Evolutionary conservation across 2,329 filamentous ascomycete species (phyloP).

Genomic region (Cordyceps militaris): DNA sequence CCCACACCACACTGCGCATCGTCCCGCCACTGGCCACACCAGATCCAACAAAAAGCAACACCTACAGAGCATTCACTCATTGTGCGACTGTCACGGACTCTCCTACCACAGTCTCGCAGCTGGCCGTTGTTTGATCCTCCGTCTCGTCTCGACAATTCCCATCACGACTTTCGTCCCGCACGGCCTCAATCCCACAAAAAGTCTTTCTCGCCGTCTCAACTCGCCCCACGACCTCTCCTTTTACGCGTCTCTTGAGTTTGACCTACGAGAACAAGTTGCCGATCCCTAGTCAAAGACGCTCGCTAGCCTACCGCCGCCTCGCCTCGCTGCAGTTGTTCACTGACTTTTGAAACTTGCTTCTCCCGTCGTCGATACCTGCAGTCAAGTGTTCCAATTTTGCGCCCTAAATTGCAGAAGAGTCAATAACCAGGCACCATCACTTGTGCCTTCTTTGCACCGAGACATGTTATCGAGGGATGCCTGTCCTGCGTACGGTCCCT

Average conservation of each 20-base stretch:
- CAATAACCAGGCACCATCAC: no score
- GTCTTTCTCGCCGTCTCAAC: background rate
- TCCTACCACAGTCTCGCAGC: background rate
- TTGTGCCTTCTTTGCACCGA: background rate
- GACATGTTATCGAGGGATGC: background rate
- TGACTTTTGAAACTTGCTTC: no score
- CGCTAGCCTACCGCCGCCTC: background rate
- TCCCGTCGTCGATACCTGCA: no score
- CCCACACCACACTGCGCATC: background rate
- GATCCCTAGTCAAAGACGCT: conserved; percentile 2
- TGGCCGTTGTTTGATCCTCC: background rate
- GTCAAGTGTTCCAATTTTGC: no score
- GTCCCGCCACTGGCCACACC: background rate
- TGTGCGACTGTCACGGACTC: background rate
- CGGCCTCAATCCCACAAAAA: background rate
- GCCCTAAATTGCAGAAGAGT: no score
- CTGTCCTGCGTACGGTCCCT: background rate
- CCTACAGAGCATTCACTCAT: background rate
- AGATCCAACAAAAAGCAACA: background rate
- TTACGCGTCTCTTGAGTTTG: background rate
- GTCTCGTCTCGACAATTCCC: background rate
- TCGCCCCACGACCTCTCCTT: background rate
- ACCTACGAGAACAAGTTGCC: background rate
- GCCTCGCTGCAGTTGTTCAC: no score
- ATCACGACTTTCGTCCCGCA: background rate